phyloP scores from a whole-genome alignment of 2,329 filamentous ascomycete species.

The Stachybotrys elegans region DNA sequence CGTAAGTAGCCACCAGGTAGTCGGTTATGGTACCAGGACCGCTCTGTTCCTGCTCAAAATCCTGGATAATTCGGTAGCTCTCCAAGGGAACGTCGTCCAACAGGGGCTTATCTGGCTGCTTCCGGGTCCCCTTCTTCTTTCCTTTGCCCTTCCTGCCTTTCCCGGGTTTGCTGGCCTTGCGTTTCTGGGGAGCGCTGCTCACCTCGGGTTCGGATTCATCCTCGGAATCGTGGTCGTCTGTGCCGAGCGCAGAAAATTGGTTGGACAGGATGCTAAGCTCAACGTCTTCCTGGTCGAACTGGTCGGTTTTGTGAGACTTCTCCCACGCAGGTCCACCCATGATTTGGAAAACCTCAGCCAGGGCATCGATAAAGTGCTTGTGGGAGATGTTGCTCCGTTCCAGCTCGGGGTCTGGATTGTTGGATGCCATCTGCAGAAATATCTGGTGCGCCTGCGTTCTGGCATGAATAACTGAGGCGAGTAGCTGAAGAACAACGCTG shows the following conservation, averaged over 20 bases:
- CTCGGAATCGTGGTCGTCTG: slow-evolving; percentile 2
- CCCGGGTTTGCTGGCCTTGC: background rate
- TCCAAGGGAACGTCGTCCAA: slow-evolving; percentile 35
- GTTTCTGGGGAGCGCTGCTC: slow-evolving; percentile 1
- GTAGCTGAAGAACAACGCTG: slow-evolving; percentile 25
- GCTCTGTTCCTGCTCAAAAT: slow-evolving; percentile 14
- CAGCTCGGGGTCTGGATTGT: slow-evolving; percentile 27
- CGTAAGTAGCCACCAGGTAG: slow-evolving; percentile 38
- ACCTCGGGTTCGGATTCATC: slow-evolving; percentile 6
- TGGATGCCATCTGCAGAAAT: slow-evolving; percentile 26
- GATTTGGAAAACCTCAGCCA: slow-evolving; percentile 28
- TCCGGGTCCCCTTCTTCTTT: slow-evolving; percentile 11
- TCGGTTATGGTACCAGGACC: slow-evolving; percentile 26
- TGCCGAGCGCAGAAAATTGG: slow-evolving; percentile 10
- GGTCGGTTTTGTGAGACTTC: slow-evolving; percentile 13
- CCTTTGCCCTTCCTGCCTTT: slow-evolving; percentile 4
- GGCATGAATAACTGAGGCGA: slow-evolving; percentile 33
- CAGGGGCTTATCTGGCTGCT: slow-evolving; percentile 14
- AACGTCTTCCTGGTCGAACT: slow-evolving; percentile 16
- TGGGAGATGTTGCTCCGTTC: slow-evolving; percentile 33
- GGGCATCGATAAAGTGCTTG: slow-evolving; percentile 36
- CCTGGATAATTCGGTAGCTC: slow-evolving; percentile 37
- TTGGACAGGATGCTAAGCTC: slow-evolving; percentile 8
- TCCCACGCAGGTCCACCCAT: slow-evolving; percentile 26
- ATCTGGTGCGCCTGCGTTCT: slow-evolving; percentile 18